Evolutionary conservation across 2,329 filamentous ascomycete species (phyloP).

Genomic region (Aureobasidium melanogenum): DNA sequence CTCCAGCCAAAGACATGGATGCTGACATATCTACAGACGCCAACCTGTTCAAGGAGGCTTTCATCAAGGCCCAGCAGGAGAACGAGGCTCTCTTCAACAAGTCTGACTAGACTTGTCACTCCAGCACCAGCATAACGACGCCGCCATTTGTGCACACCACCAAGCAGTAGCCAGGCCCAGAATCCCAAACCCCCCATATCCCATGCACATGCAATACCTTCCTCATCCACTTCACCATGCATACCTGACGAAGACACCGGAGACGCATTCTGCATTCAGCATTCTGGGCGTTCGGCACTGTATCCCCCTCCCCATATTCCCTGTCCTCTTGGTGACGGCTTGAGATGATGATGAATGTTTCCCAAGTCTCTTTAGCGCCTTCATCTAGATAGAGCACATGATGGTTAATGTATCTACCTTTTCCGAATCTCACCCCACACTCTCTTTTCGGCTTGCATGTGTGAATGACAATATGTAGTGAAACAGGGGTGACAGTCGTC

Average conservation of each 20-base stretch:
- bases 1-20: background rate
- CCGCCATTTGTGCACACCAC: conserved; percentile 7
- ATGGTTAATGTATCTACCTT: conserved; percentile 12
- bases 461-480: background rate
- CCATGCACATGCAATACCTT: conserved; percentile 2
- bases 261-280: conserved; percentile 12
- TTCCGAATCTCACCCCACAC: background rate
- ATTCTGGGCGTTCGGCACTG: conserved; percentile 16
- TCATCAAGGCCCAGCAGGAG: conserved; percentile 93
- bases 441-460: background rate
- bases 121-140: background rate
- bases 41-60: conserved; percentile 94
- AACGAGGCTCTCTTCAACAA: conserved; percentile 74
- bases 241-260: conserved; percentile 1
- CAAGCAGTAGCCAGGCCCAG: conserved; percentile 5
- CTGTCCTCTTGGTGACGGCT: conserved; percentile 1
- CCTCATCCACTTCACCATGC: background rate
- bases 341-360: conserved; percentile 9
- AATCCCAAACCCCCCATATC: background rate
- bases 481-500: background rate
- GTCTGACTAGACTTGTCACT: conserved; percentile 12
- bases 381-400: conserved; percentile 12
- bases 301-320: conserved; percentile 5
- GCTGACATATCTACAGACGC: conserved; percentile 53
- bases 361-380: conserved; percentile 1